Percentiles rank a stretch among this genome's conserved stretches.
Conservation (phyloP, 73 alveolate genomes). For the Tetrahymena borealis region DNA sequence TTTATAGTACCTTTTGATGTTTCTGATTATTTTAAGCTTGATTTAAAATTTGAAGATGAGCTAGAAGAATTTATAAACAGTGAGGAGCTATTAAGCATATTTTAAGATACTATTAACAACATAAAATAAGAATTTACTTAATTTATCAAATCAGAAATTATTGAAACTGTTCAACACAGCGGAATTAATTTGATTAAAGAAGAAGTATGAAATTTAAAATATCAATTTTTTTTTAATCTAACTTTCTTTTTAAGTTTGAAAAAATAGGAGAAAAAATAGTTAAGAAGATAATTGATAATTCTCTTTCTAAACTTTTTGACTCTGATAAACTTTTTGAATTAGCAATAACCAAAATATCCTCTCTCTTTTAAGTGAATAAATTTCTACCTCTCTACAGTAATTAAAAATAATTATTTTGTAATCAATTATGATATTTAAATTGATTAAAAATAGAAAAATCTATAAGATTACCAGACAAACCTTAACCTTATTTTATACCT, state of each 20-base stretch:
- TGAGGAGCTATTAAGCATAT: neutral
- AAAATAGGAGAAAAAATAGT: neutral
- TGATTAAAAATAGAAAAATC: neutral
- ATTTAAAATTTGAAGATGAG: neutral
- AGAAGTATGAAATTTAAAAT: neutral
- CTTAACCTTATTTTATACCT: neutral
- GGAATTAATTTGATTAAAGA: neutral
- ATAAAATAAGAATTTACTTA: neutral
- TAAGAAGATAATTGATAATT: neutral
- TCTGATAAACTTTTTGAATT: neutral
- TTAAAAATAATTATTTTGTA: neutral
- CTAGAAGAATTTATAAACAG: neutral
- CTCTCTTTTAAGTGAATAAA: neutral
- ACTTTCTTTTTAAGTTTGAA: neutral
- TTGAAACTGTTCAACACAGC: neutral
- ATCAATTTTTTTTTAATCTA: neutral
- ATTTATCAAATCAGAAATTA: neutral
- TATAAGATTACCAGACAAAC: neutral
- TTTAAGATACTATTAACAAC: neutral
- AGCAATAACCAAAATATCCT: neutral
- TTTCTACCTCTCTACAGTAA: no score
- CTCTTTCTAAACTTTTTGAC: neutral
- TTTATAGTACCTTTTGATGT: neutral
- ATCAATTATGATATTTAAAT: neutral
- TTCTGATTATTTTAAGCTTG: neutral